Evolutionary conservation across 2,329 filamentous ascomycete genomes (phyloP).

Genomic region (Claviceps cyperi): DNA sequence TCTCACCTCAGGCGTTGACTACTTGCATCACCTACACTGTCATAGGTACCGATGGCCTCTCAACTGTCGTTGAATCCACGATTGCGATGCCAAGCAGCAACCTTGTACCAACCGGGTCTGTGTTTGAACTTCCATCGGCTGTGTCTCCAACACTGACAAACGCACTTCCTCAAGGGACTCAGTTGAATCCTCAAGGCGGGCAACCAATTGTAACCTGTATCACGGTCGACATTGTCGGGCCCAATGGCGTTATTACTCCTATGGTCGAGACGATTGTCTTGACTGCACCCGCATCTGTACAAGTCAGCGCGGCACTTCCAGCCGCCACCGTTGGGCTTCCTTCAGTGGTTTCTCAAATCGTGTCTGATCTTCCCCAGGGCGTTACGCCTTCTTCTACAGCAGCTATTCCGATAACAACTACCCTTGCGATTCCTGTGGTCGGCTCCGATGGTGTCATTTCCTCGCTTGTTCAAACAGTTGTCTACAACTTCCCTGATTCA

Average conservation of each 20-base stretch:
- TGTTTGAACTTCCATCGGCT: slow-evolving; percentile 8
- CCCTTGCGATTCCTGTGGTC: slow-evolving; percentile 17
- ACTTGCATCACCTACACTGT: slow-evolving; percentile 18
- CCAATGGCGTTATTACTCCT: slow-evolving; percentile 18
- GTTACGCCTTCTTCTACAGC: slow-evolving; percentile 6
- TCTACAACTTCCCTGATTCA: slow-evolving; percentile 13
- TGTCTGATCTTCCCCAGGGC: slow-evolving; percentile 10
- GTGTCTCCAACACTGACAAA: slow-evolving; percentile 6
- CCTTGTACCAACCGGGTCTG: slow-evolving; percentile 9
- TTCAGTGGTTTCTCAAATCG: slow-evolving; percentile 8
- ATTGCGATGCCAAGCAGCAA: slow-evolving; percentile 13
- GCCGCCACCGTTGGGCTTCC: slow-evolving; percentile 9
- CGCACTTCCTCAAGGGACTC: slow-evolving; percentile 9
- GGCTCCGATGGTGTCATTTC: slow-evolving; percentile 19
- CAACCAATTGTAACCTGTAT: slow-evolving; percentile 14
- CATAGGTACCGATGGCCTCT: slow-evolving; percentile 15
- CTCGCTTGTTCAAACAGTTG: slow-evolving; percentile 18
- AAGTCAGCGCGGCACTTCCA: slow-evolving; percentile 5
- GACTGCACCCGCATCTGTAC: slow-evolving; percentile 6
- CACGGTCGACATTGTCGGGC: slow-evolving; percentile 18
- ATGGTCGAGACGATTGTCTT: slow-evolving; percentile 14
- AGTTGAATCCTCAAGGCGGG: slow-evolving; percentile 7
- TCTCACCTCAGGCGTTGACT: slow-evolving; percentile 7
- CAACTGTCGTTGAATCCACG: slow-evolving; percentile 18
- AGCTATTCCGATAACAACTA: slow-evolving; percentile 11